These are phyloP conservation scores for Sclerotinia sclerotiorum DNA, from an alignment of 2,329 filamentous ascomycete genomes.

Conservation along the genomic window DNA sequence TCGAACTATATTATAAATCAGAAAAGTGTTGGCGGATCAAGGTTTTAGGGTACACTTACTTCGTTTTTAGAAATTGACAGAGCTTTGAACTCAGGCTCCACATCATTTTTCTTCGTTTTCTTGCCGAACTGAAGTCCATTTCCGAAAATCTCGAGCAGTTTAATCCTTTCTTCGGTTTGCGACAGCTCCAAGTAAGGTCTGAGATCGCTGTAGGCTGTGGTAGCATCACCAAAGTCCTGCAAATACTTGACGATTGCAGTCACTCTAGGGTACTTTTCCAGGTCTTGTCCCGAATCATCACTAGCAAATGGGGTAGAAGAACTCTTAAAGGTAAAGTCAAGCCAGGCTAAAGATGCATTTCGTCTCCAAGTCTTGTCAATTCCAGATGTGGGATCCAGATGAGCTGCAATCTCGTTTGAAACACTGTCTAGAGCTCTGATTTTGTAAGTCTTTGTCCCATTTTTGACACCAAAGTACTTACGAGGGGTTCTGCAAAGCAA, in stretches of 20 bases:
- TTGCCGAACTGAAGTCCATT: conserved; percentile 19
- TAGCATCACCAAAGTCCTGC: conserved; percentile 36
- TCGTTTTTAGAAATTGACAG: conserved; percentile 15
- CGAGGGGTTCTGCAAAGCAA: conserved; percentile 31
- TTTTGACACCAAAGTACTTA: conserved; percentile 28
- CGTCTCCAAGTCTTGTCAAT: conserved; percentile 41
- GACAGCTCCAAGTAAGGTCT: conserved; percentile 34
- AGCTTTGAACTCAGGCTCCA: neutral
- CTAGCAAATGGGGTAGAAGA: conserved; percentile 18
- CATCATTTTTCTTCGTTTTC: neutral
- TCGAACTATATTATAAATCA: conserved; percentile 17
- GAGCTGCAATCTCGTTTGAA: conserved; percentile 36
- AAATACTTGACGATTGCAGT: conserved; percentile 36
- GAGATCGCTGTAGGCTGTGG: conserved; percentile 39
- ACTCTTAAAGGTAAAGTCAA: conserved; percentile 33
- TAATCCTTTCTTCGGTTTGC: conserved; percentile 28
- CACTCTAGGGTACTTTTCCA: conserved; percentile 23
- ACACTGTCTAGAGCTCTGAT: conserved; percentile 24
- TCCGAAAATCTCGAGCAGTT: conserved; percentile 26
- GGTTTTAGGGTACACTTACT: neutral
- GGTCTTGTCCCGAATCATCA: conserved; percentile 7
- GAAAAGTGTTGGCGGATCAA: neutral
- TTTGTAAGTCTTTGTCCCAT: conserved; percentile 8
- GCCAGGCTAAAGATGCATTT: conserved; percentile 40
- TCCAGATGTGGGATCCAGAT: conserved; percentile 36